Percentiles rank a stretch among this genome's conserved stretches.
Conservation (phyloP, 108 stramenopile species). For the Cyclotella baltica region DNA sequence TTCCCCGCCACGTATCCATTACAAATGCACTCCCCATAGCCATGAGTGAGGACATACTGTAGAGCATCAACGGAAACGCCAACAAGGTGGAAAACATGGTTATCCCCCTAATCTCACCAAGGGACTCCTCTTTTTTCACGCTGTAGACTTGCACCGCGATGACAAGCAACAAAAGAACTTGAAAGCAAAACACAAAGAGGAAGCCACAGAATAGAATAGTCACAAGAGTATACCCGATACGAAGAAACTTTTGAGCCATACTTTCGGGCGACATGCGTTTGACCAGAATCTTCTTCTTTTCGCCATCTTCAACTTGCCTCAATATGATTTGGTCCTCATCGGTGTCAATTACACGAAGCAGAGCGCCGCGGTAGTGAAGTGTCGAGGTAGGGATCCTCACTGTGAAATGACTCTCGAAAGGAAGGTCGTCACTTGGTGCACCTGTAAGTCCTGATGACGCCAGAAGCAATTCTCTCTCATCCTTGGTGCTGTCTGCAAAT, state of each 20-base stretch:
- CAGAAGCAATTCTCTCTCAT: neutral
- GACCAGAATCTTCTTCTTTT: conserved; percentile 47
- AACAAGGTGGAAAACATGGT: conserved; percentile 52
- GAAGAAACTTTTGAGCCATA: conserved; percentile 43
- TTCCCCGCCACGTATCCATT: conserved; percentile 51
- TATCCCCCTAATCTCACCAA: neutral
- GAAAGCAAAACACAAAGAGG: conserved; percentile 71
- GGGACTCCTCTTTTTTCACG: conserved; percentile 19
- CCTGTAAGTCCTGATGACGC: conserved; percentile 2
- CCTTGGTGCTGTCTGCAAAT: neutral
- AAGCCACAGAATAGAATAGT: conserved; percentile 66
- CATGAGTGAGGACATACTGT: conserved; percentile 61
- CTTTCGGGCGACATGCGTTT: conserved; percentile 50
- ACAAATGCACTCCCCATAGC: conserved; percentile 68
- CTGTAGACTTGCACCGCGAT: conserved; percentile 59
- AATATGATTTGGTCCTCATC: conserved; percentile 61
- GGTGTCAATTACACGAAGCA: conserved; percentile 54
- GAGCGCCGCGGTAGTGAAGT: conserved; percentile 52
- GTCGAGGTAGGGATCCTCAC: conserved; percentile 55
- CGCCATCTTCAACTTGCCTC: conserved; percentile 46
- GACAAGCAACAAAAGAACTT: conserved; percentile 64
- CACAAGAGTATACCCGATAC: conserved; percentile 62
- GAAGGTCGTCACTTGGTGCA: conserved; percentile 14
- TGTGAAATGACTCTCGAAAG: conserved; percentile 64
- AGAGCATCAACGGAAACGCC: conserved; percentile 55